Base-by-base conservation (phyloP, 192 early-diverging fungal genomes). In the Mortierella claussenii region DNA sequence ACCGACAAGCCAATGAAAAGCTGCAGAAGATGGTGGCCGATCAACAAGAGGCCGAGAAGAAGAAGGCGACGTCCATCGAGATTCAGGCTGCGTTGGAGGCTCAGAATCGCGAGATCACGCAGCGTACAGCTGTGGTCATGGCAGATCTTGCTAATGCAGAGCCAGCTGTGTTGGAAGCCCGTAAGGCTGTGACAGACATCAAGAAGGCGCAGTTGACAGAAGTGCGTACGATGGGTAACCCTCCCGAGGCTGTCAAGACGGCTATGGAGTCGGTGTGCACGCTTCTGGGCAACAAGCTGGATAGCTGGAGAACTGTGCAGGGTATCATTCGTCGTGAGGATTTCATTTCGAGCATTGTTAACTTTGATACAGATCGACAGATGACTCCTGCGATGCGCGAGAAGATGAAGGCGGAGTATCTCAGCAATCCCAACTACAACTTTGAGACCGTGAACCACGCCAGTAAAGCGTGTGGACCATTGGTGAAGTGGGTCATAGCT, bases 251-350 rank as follows among this genome's bases (percentile, higher is more conserved):
- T 3, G 97, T 99, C 60, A 97, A 98, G 80, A 71, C 99, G 66
- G 95, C 98, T 11, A 93, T 99, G 91, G 97, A 98, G 58, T 91
- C 94, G 51, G 98, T 99, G 12, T 99, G 98, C 81, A 91, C 90
- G 15, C 79, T 99, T 44, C 88, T 99, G 17, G 96, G 96, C 18
- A 87, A 93, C 75, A 90, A 88, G 40, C 69, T 89, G 62, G 91
- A 93, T 1, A 88, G 85, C 57, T 99, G 98, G 98, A 98, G 96
- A 80, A 83, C 86, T 24, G 91, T 98, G 15, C 96, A 97, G 80
- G 84, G 81, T 46, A 85, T 96, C 43, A 89, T 99, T 58, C 89
- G 96, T 55, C 86, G 92, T 64, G 97, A 98, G 69, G 97, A 99
- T 80, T 99, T 99, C 67, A 99, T 99, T 66, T 78, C 92, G 24